Conservation (phyloP, 345 rosid species). For the Melaleuca quinquenervia region DNA sequence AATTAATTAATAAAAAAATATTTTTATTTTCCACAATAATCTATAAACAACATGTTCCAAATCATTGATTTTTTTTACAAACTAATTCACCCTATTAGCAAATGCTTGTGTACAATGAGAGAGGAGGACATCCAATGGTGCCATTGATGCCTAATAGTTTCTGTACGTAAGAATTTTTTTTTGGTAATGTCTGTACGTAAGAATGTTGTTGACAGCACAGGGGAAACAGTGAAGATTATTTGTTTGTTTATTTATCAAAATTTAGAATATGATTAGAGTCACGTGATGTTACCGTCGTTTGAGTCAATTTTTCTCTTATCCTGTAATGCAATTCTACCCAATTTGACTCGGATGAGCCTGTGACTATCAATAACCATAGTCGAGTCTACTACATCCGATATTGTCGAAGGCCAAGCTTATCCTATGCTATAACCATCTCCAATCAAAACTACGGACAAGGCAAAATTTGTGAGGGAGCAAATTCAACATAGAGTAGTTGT, state of each 20-base stretch:
- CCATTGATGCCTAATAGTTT: no score
- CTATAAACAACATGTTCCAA: no score
- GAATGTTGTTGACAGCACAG: not conserved
- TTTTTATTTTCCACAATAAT: no score
- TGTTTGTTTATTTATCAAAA: not conserved
- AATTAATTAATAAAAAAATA: no score
- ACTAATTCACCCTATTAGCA: not conserved
- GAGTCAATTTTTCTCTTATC: not conserved
- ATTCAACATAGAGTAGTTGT: not conserved
- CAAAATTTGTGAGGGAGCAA: not conserved
- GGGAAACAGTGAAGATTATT: not conserved
- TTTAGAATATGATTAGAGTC: not conserved
- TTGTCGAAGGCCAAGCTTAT: not conserved
- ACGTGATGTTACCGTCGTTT: not conserved
- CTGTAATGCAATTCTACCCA: not conserved
- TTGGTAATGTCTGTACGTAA: no score
- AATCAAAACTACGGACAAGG: not conserved
- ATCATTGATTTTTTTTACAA: no score
- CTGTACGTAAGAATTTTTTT: no score
- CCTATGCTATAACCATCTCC: not conserved
- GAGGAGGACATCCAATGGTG: not conserved
- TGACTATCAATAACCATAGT: accelerated
- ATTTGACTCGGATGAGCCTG: accelerated
- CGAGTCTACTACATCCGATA: not conserved
- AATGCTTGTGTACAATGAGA: not conserved